Base-by-base conservation (phyloP, 306 rosid species). In the Dalbergia oliveri region DNA sequence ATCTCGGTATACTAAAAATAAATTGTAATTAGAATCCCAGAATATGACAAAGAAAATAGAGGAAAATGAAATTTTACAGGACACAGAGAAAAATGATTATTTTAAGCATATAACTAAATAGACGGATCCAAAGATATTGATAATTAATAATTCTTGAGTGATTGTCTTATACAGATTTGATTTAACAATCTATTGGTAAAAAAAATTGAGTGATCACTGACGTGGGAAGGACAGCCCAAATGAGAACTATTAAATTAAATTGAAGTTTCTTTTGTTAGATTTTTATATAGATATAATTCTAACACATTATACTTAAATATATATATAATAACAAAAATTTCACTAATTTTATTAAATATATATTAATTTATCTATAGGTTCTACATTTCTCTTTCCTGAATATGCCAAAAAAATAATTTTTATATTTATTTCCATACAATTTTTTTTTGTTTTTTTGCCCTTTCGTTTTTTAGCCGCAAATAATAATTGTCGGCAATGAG, bases 161-260 rank as follows among this genome's bases (percentile, higher is more conserved):
- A 51, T 69, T 49, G 41, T 69, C 41, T 69, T 23, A 1, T 18
- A 4, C 43, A 49, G 43, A 69, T 71, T 51, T 71, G 64, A 34
- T 34, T 37, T 9, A 7, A 4, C 12, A 34, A 63, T 33, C 35
- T 33, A 9, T 16, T 44, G 31, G 21, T 9, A 63, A 43, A 21
- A 21, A 21, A 21, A 21, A 21, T 21, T 21, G 49, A 31, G 68
- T 13, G 43, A 69, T 47, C 74, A 47, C 74, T 44, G 43, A 69
- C 74, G 59, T 23, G 6, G 4, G 9, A 13, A 62, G 9, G 37
- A 35, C 34, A 33, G 39, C n/a, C 9, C 26, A 39, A 31, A 26
- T 10, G 49, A 75, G 9, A 61, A 44, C 45, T 47, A 12, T 47
- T 47, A 47, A 3, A 44, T 44, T 44, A 44, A 44, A 47, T 43